Evolutionary conservation across 2,329 filamentous ascomycete genomes (phyloP), one percentile per base, ranked within the genome.

Genomic region (Paracoccidioides lutzii): DNA sequence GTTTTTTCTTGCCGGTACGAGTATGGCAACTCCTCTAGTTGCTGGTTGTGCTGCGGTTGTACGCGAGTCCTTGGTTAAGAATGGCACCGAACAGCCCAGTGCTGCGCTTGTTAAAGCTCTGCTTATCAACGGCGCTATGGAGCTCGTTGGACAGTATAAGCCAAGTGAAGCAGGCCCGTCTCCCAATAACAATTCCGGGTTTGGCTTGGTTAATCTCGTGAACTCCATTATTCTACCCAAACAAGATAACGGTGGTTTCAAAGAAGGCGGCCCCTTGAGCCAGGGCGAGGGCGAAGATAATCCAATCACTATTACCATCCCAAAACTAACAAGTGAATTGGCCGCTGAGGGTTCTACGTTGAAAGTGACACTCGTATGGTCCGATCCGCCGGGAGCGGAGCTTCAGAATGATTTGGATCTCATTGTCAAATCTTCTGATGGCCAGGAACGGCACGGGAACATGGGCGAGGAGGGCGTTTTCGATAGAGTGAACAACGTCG

Each of bases 41-140:
- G 58, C 63, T n/a, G 62, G 63, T 6, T 59, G 62, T 37, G 56
- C 50, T n/a, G 63, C 61, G 5, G 55, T 61, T 9, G 33, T 65
- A 9, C 60, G 63, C 33, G 55, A 65, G 54, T 48, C 56, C 1
- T 55, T 64, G 2, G 35, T 57, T 22, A 59, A 58, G 40, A 59
- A 56, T 50, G 58, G 54, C 9, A 54, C 41, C 5, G 35, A 49
- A 5, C 58, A 52, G 15, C 61, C 62, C n/a, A 62, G 44, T 15
- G 62, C 59, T n/a, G 58, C 63, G 0, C 55, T 65, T 37, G 55
- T 65, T 48, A 65, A 65, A 56, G 63, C 63, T 32, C 57, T 65
- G 33, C 60, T 65, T 30, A 61, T 65, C 48, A 62, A 65, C 52
- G 63, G 63, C 35, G 61, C 63, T 1, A 55, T 61, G 12, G 57